A percentile compares a stretch with the other conserved stretches of the same genome.
These are phyloP conservation scores for Aspergillus transmontanensis DNA, from an alignment of 2,329 filamentous ascomycete genomes.

Conservation along the genomic window DNA sequence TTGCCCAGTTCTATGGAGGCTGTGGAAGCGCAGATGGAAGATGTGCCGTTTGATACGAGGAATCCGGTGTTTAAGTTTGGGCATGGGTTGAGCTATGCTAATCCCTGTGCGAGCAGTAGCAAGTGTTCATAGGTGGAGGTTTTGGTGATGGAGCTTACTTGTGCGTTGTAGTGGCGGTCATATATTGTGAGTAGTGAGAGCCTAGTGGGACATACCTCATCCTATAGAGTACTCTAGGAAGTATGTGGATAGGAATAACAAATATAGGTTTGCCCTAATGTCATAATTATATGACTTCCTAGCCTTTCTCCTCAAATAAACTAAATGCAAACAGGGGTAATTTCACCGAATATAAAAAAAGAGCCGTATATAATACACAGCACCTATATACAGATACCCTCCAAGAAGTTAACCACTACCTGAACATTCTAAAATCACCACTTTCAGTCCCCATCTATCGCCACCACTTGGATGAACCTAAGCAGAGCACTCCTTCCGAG, in stretches of 20 bases:
- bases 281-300: no score
- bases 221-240: neutral
- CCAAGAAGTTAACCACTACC: neutral
- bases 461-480: neutral
- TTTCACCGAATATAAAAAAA: no score
- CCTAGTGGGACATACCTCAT: no score
- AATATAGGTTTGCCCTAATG: accelerated
- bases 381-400: neutral
- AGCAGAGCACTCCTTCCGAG: neutral
- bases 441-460: no score
- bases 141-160: neutral
- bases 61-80: conserved; percentile 7
- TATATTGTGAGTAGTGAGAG: no score
- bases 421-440: neutral
- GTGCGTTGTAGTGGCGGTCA: neutral
- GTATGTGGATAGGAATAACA: neutral
- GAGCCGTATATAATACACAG: no score
- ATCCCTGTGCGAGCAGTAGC: neutral
- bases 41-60: conserved; percentile 11
- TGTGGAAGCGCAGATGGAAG: conserved; percentile 32
- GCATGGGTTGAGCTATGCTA: neutral
- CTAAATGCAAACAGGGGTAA: neutral
- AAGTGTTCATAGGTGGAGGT: neutral
- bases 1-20: conserved; percentile 49
- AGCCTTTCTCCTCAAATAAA: accelerated